These are phyloP conservation scores for Sphaerosporella brunnea DNA, from an alignment of 495 filamentous ascomycete genomes.

Conservation along the genomic window DNA sequence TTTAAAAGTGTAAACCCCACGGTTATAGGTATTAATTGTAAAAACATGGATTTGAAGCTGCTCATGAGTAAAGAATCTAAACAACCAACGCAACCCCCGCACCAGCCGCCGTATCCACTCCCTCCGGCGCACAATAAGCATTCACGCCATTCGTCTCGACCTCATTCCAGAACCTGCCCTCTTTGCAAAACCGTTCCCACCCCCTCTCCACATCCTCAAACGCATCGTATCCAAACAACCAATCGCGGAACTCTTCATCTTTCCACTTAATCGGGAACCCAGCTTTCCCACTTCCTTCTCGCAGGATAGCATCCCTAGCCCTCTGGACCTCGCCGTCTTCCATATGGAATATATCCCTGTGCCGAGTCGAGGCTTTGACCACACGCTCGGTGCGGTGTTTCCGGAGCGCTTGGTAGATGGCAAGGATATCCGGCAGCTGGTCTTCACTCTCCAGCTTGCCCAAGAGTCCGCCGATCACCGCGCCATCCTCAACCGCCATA, in stretches of 20 bases:
- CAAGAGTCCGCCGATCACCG: constrained; percentile 32
- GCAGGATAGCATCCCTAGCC: constrained; percentile 34
- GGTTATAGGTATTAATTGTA: too few species aligned
- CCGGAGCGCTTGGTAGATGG: constrained; percentile 41
- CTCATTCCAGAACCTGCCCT: constrained; percentile 1
- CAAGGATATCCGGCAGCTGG: constrained; percentile 34
- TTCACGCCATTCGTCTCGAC: neutral
- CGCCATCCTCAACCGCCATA: constrained; percentile 35
- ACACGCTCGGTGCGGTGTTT: constrained; percentile 43
- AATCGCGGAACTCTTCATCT: constrained; percentile 41
- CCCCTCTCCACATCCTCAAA: constrained; percentile 1
- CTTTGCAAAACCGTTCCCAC: neutral
- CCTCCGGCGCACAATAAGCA: neutral
- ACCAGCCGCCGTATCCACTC: neutral
- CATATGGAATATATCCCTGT: constrained; percentile 44
- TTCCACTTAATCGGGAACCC: constrained; percentile 45
- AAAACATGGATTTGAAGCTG: too few species aligned
- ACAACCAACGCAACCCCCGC: neutral
- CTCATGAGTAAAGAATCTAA: too few species aligned
- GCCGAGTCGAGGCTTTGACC: constrained; percentile 34
- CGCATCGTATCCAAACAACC: constrained; percentile 37
- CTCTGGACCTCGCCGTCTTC: constrained; percentile 38
- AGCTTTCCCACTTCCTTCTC: constrained; percentile 30
- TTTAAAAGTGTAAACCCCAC: too few species aligned
- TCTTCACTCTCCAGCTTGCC: constrained; percentile 23